Evolutionary conservation across 2,329 filamentous ascomycete species (phyloP), one percentile per base, ranked within the genome.

Genomic region (Apiospora malaysiana): DNA sequence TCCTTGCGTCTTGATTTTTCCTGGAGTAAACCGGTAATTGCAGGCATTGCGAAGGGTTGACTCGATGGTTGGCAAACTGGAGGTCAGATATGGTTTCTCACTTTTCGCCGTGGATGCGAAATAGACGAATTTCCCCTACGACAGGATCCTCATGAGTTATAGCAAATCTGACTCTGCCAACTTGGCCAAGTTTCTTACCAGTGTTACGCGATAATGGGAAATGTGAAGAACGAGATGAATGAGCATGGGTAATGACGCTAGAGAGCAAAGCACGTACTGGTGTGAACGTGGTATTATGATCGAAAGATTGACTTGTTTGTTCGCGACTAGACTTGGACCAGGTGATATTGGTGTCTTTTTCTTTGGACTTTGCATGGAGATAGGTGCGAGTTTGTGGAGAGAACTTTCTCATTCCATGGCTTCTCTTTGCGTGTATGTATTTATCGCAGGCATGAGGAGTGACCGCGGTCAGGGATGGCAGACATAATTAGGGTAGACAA

Each of bases 61-160:
- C 56, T 45, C 46, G 37, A 63, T 51, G 68, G 49, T 59, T 56
- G 68, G 68, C 68, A 49, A 43, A 49, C 56, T 63, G 56, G 40
- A 49, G 68, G 49, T 23, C 49, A 42, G 68, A 69, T 69, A 69
- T 69, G 68, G 37, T 69, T 63, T 63, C 21, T 37, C 32, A 68
- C 67, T 68, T 49, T 56, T 68, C 67, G 45, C 67, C 32, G 56
- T 42, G 25, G 67, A 68, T 42, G 67, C 67, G 46, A 68, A 49
- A 37, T 49, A 45, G 18, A 68, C 67, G 67, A 68, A 51, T 56
- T 49, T 49, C 51, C 32, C 66, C 42, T 66, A 68, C 65, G 65
- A 63, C 69, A 69, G 69, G 68, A 70, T 71, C 69, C 69, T 66
- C 46, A 47, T 42, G 70, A 66, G 68, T 71, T 69, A 66, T 71